Base-by-base conservation (phyloP, 1,139 yeast species). In the Blastobotrys malaysiensis region DNA sequence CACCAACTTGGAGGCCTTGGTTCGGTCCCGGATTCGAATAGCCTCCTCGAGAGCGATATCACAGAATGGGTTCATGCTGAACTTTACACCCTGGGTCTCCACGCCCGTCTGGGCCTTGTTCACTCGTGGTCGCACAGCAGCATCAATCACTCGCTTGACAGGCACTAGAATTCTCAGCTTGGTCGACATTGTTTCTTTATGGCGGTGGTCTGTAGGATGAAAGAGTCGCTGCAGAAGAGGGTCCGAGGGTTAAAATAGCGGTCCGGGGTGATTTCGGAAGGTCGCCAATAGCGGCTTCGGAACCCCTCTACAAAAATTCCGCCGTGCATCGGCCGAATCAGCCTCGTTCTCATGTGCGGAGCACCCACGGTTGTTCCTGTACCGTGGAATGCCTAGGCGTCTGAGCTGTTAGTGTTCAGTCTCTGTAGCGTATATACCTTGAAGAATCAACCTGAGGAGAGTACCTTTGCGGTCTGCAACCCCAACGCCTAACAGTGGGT, bases 11-110 rank as follows among this genome's bases (percentile, higher is more conserved):
- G 50, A 43, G n/a, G 73, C 84, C 65, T 86, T 84, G 69, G 84
- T 72, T 49, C 77, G 77, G 65, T 88, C 93, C 65, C 81, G 83
- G 62, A 93, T 78, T 64, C 86, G 80, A 51, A 91, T 77, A 2
- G 98, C 95, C 71, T 93, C 99, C 73, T 93, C 99, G 45, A 80
- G 76, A 14, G 99, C 99, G 69, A 93, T 93, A 72, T 93, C 99
- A 73, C 96, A 95, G 73, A 93, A 93, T 54, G 99, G 99, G 71
- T 93, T 93, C 72, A 93, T 89, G 67, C 91, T 83, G 77, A 86
- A 90, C 74, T 91, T 91, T 63, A 89, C 90, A 55, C 97, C 97
- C 62, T 87, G 82, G 55, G 93, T 84, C 65, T 90, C 97, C 52
- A 93, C 84, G 3, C 95, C 96, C 11, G 90, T 86, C 56, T 83